Base-by-base conservation (phyloP, 768 basidiomycete genomes). In the Lactarius pseudohatsudake region DNA sequence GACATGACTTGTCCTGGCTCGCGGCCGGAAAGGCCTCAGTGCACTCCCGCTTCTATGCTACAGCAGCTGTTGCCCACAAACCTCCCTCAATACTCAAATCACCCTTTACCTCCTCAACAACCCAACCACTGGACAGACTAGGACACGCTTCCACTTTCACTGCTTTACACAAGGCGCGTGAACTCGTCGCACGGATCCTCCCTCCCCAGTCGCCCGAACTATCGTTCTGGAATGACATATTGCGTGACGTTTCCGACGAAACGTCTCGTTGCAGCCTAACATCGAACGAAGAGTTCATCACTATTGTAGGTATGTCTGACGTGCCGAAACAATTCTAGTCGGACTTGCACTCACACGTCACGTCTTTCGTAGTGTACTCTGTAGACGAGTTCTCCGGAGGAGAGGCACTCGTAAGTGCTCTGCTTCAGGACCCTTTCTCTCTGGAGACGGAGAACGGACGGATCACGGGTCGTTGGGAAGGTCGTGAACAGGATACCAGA, bases 361-460 rank as follows among this genome's bases (percentile, higher is more conserved):
- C n/a, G 13, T n/a, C 32, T 22, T 55, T 43, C 53, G 59, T 65
- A 91, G 90, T 92, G 15, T 84, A 81, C 72, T 83, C 85, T 15
- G 71, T 82, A 59, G 85, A 87, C 73, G 75, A 83, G 71, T 81
- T 78, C 74, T 81, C 87, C 22, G 80, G 79, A 43, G 79, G 85
- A 8, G 77, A 77, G 43, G 85, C 88, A 36, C 76, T 93, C 4
- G 83, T 92, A 22, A 85, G 86, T 5, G 89, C 90, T 8, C 79
- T 93, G 41, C 78, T 93, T 18, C 83, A 87, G 54, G 86, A 92
- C 62, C 90, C 90, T 16, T 82, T 93, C 69, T 78, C 80, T 2
- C 84, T 85, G n/a, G 82, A 85, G 68, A 71, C 74, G 4, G 79
- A 82, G 65, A 80, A 78, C 59, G 75, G 78, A 38, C 71, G 72